A percentile compares a stretch with the other conserved stretches of the same genome.
phyloP scores from a whole-genome alignment of 768 basidiomycete genomes.

The Chalciporus piperatus region DNA sequence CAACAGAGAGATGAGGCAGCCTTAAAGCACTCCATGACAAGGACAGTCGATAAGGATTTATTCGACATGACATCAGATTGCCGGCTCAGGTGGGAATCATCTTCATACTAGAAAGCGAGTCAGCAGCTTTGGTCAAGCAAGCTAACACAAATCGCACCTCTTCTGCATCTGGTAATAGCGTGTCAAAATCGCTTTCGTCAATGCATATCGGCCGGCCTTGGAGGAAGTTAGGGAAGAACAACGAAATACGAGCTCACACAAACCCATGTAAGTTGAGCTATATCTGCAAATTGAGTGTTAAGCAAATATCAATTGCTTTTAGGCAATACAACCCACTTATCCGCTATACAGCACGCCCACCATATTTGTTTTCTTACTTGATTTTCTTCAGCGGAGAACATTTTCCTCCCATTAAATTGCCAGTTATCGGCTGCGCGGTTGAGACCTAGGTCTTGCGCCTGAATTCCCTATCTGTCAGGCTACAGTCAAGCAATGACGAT shows the following conservation, averaged over 20 bases:
- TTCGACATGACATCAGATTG: conserved; percentile 37
- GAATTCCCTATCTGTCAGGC: conserved; percentile 5
- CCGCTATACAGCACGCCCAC: conserved; percentile 72
- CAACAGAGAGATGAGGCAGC: conserved; percentile 58
- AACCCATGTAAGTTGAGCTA: conserved; percentile 74
- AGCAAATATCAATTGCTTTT: not conserved
- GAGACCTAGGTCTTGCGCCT: conserved; percentile 80
- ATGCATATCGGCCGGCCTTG: conserved; percentile 67
- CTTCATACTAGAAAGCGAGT: conserved; percentile 48
- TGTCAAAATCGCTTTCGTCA: conserved; percentile 68
- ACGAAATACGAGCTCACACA: conserved; percentile 1
- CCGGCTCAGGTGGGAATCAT: conserved; percentile 53
- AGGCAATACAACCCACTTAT: conserved; percentile 50
- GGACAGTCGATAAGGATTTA: conserved; percentile 40
- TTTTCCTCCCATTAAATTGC: conserved; percentile 56
- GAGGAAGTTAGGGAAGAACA: conserved; percentile 9
- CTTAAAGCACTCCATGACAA: conserved; percentile 53
- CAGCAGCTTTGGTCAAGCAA: not conserved
- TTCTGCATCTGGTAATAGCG: conserved; percentile 54
- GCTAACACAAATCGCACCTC: conserved; percentile 37
- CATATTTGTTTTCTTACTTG: conserved; percentile 75
- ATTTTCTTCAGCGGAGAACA: conserved; percentile 66
- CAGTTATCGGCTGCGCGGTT: conserved; percentile 77
- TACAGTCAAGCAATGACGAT: not conserved
- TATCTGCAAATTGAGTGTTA: conserved; percentile 41